Evolutionary conservation across 2,329 filamentous ascomycete genomes (phyloP), one percentile per base, ranked within the genome.

Genomic region (Fusarium nodosum): DNA sequence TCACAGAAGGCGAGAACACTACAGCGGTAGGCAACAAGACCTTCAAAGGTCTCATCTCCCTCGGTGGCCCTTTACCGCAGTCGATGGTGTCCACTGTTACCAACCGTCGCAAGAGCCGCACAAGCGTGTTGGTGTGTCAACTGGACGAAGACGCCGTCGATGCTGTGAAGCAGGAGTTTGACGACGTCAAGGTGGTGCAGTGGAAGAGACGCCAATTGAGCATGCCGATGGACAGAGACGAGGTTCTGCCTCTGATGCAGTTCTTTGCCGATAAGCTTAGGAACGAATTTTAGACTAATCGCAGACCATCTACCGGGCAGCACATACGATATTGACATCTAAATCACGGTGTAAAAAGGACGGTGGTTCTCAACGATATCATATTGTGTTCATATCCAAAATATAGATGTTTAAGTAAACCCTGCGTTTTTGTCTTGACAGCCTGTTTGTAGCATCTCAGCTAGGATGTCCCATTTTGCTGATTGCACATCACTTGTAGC

Each of bases 211-310:
- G 78, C 4, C 92, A 90, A 8, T 93, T 97, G 78, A 86, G 86
- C 2, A 97, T 97, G 94, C 93, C 94, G n/a, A 83, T 84, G 46
- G 91, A 86, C 76, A 85, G 91, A 55, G 93, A 97, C 13, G 94
- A 98, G 84, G 94, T 97, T 86, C 76, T 94, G 74, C 94, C 94
- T 1, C 86, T 97, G 64, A 97, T 97, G 93, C 88, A 91, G 75
- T 97, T 91, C 73, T 86, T 94, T 73, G 90, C 90, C 0, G 86
- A 90, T 52, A 85, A 90, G 74, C 78, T 96, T 20, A 74, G 57
- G 31, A 71, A 60, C 53, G 76, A 70, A 20, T 75, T 70, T 58
- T 68, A 66, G 16, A 44, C 51, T 12, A 12, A 45, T 16, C 18
- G 11, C n/a, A n/a, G 3, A 13, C 9, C 4, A 8, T 26, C 16